phyloP scores from a whole-genome alignment of 108 stramenopile species.

The Pseudonitzschia multiseries region DNA sequence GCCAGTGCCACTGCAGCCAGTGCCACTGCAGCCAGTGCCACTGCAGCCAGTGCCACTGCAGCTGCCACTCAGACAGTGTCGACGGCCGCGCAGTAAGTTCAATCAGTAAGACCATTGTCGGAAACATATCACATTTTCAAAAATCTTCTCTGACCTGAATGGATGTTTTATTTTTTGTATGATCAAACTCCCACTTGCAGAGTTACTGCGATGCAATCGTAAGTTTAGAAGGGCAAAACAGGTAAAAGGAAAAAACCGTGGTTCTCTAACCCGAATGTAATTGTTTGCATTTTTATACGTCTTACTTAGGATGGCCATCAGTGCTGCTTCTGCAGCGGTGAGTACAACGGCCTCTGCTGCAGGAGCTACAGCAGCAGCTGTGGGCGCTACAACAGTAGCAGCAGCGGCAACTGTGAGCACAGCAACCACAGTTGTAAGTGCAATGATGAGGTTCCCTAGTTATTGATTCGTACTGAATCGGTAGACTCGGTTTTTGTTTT shows the following conservation, averaged over 20 bases:
- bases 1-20: neutral
- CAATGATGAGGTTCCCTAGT: neutral
- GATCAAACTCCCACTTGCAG: neutral
- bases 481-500: neutral
- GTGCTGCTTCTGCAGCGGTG: neutral
- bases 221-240: too few relatives aligned
- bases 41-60: neutral
- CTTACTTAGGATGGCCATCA: neutral
- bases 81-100: neutral
- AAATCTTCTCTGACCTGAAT: neutral
- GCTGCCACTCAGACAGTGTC: neutral
- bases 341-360: neutral
- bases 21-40: neutral
- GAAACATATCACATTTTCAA: neutral
- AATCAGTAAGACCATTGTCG: neutral
- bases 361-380: neutral
- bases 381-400: neutral
- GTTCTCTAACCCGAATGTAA: neutral
- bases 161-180: neutral
- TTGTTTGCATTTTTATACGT: neutral
- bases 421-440: neutral
- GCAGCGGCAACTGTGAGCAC: neutral
- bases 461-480: neutral
- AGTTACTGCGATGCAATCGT: too few relatives aligned
- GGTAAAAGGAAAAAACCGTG: neutral